These are phyloP conservation scores for Umbellularia californica DNA, from an alignment of 164 flowering plant species.

Conservation along the genomic window DNA sequence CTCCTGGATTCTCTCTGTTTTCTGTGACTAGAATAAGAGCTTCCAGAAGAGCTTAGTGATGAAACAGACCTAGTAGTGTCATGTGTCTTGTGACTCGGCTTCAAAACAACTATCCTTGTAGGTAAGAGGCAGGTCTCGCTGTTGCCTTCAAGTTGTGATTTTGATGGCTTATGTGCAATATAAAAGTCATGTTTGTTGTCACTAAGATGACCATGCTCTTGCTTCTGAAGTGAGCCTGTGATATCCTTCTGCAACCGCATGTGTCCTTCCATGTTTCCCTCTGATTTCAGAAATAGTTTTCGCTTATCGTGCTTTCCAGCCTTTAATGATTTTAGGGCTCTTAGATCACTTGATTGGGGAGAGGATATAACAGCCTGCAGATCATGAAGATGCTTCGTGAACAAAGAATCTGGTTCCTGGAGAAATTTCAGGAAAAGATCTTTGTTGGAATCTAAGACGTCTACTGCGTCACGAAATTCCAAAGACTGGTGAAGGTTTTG, in stretches of 20 bases:
- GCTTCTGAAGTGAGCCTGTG: conserved; percentile 15
- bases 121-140: conserved; percentile 27
- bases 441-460: conserved; percentile 56
- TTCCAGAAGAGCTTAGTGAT: conserved; percentile 36
- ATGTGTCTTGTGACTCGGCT: conserved; percentile 60
- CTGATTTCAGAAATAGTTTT: conserved; percentile 17
- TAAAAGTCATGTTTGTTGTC: conserved; percentile 14
- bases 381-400: conserved; percentile 60
- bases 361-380: conserved; percentile 31
- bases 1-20: conserved; percentile 20
- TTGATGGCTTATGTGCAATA: conserved; percentile 23
- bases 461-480: conserved; percentile 65
- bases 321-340: conserved; percentile 30
- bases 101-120: conserved; percentile 82
- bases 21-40: conserved; percentile 23
- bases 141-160: conserved; percentile 15
- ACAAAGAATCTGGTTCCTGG: conserved; percentile 72
- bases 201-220: conserved; percentile 14
- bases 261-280: conserved; percentile 18
- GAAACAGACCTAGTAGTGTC: conserved; percentile 20
- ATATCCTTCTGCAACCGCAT: conserved; percentile 14
- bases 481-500: conserved; percentile 50
- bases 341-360: conserved; percentile 26
- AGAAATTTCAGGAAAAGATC: conserved; percentile 62
- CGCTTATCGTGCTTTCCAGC: conserved; percentile 19